These are phyloP conservation scores for Paraconiothyrium sp. DNA, from an alignment of 2,329 filamentous ascomycete genomes.

Conservation along the genomic window DNA sequence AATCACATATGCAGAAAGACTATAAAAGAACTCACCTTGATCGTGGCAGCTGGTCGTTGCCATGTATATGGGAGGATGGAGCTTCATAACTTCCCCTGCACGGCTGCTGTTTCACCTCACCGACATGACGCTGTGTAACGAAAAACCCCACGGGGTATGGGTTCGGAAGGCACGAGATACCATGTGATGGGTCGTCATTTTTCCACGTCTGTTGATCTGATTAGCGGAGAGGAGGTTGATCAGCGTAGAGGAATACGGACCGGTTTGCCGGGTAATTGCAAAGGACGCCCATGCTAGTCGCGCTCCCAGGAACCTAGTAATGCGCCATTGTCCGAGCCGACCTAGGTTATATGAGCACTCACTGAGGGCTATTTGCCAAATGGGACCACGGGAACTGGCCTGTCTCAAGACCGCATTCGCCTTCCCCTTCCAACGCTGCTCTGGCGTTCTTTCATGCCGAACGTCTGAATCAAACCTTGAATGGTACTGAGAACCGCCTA, in stretches of 20 bases:
- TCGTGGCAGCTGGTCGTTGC: not conserved
- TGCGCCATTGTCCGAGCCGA: not conserved
- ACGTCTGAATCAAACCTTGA: not conserved
- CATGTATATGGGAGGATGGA: not conserved
- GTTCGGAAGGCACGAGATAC: constrained; percentile 1
- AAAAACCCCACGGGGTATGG: constrained; percentile 10
- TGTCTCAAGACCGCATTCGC: not conserved
- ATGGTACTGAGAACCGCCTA: not conserved
- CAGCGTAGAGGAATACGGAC: constrained; percentile 11
- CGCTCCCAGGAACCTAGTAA: not conserved
- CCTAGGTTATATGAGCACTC: not conserved
- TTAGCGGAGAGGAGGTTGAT: not conserved
- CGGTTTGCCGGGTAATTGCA: constrained; percentile 11
- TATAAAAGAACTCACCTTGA: not conserved
- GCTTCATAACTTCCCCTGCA: not conserved
- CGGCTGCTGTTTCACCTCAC: not conserved
- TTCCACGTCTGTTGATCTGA: not conserved
- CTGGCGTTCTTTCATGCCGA: not conserved
- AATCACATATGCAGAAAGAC: not conserved
- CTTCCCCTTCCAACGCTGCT: no score
- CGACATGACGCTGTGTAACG: constrained; percentile 7
- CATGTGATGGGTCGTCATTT: constrained; percentile 7
- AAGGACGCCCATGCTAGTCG: not conserved
- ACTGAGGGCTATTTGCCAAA: not conserved
- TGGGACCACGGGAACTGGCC: not conserved